Evolutionary conservation across 495 filamentous ascomycete species (phyloP).

Genomic region (Chaetomium fimeti): DNA sequence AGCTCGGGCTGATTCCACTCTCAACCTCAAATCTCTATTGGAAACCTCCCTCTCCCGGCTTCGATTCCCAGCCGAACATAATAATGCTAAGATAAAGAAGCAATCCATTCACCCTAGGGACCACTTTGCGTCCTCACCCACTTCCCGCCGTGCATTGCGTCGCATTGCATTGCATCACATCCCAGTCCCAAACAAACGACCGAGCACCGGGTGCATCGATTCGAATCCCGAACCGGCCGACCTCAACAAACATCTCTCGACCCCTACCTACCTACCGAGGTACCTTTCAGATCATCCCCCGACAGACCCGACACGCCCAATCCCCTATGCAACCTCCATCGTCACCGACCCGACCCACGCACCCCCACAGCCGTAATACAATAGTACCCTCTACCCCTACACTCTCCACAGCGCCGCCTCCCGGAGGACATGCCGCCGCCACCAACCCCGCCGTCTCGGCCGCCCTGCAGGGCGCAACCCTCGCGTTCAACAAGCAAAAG

Average conservation of each 20-base stretch:
- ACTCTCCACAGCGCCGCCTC: neutral
- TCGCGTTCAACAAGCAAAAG: constrained; percentile 44
- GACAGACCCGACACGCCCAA: neutral
- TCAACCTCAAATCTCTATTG: neutral
- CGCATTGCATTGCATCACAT: constrained; percentile 14
- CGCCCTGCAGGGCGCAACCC: constrained; percentile 49
- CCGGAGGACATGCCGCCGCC: constrained; percentile 4
- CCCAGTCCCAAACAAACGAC: neutral
- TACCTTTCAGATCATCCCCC: neutral
- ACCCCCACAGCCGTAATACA: constrained; percentile 1
- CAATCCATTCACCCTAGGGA: neutral
- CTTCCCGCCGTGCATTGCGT: constrained; percentile 11
- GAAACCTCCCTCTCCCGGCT: neutral
- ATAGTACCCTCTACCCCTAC: constrained; percentile 1
- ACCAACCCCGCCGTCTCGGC: constrained; percentile 27
- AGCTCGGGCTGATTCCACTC: neutral
- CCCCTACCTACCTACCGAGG: neutral
- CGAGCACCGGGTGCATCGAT: neutral
- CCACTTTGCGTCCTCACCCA: neutral
- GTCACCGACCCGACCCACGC: constrained; percentile 6
- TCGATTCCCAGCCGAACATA: neutral
- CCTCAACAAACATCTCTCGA: neutral
- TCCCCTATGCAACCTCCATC: constrained; percentile 16
- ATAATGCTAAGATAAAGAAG: neutral
- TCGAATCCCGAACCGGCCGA: too few relatives aligned